A percentile compares a stretch with the other conserved stretches of the same genome.
These are phyloP conservation scores for Fraxinus cuspidata DNA, from an alignment of 257 asterid genomes.

Conservation along the genomic window DNA sequence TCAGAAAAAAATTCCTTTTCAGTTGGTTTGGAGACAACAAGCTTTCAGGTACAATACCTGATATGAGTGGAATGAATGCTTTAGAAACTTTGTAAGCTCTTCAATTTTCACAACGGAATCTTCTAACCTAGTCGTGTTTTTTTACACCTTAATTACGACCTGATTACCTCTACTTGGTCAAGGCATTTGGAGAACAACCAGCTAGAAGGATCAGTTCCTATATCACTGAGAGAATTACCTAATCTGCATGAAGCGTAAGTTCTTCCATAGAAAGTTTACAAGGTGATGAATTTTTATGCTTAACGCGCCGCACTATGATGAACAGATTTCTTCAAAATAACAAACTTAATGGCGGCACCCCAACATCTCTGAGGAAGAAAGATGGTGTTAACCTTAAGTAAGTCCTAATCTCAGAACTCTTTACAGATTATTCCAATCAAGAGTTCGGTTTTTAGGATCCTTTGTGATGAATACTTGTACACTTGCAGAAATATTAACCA, in stretches of 20 bases:
- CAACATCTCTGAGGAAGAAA: conserved; percentile 43
- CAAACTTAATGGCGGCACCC: conserved; percentile 47
- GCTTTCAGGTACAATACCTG: conserved; percentile 69
- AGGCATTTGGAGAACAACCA: conserved; percentile 85
- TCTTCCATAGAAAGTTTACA: background rate
- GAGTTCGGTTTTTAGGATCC: background rate
- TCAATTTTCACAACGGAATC: background rate
- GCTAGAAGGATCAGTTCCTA: conserved; percentile 64
- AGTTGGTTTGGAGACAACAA: conserved; percentile 82
- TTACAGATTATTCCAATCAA: background rate
- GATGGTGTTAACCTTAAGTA: conserved; percentile 47
- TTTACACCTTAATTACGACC: background rate
- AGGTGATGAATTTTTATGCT: background rate
- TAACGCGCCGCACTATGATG: conserved; percentile 2
- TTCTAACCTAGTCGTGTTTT: background rate
- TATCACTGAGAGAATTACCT: conserved; percentile 54
- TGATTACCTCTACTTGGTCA: conserved; percentile 3
- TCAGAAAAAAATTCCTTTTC: conserved; percentile 8
- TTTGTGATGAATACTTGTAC: background rate
- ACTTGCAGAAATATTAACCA: background rate
- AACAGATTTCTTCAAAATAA: conserved; percentile 73
- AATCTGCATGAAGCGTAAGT: conserved; percentile 65
- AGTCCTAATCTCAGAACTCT: conserved; percentile 14
- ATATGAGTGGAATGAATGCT: conserved; percentile 53
- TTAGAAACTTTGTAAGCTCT: conserved; percentile 66